Conservation (phyloP, 2,329 filamentous ascomycete species). For the Domatiomyces catenatus region DNA sequence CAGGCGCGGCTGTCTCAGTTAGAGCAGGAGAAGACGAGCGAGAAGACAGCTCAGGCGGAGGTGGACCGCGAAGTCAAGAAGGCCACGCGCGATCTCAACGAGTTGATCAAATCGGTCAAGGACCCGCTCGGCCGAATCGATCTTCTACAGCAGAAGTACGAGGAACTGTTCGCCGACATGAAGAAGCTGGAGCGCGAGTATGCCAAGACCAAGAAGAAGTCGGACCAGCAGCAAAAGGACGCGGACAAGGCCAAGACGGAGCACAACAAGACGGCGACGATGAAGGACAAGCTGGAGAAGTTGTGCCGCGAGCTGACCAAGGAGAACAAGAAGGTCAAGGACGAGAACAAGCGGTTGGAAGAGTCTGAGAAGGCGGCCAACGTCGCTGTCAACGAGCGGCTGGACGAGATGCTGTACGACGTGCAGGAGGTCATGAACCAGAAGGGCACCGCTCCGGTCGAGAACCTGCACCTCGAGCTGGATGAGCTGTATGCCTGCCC, state of each 20-base stretch:
- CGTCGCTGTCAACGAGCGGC: constrained; percentile 68
- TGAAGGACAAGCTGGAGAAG: constrained; percentile 96
- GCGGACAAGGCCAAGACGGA: constrained; percentile 82
- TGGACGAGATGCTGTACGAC: constrained; percentile 64
- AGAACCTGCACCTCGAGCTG: constrained; percentile 68
- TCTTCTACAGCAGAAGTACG: constrained; percentile 75
- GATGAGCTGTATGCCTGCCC: constrained; percentile 60
- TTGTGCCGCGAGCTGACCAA: constrained; percentile 84
- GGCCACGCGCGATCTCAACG: constrained; percentile 77
- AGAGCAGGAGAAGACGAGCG: constrained; percentile 80
- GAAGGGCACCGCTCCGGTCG: constrained; percentile 67
- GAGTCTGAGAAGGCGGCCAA: constrained; percentile 73
- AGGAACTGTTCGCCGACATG: constrained; percentile 84
- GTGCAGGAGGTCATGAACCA: constrained; percentile 79
- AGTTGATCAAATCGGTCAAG: constrained; percentile 74
- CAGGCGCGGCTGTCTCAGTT: constrained; percentile 89
- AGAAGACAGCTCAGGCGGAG: constrained; percentile 90
- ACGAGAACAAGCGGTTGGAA: constrained; percentile 84
- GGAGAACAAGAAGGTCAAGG: constrained; percentile 97
- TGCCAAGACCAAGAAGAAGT: constrained; percentile 87
- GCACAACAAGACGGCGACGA: constrained; percentile 70
- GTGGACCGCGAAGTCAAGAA: constrained; percentile 93
- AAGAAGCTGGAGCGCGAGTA: constrained; percentile 89
- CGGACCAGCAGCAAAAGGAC: constrained; percentile 89
- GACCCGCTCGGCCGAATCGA: constrained; percentile 85